A percentile compares a stretch with the other conserved stretches of the same genome.
Conservation (phyloP, 1,139 yeast species). For the Diutina mesorugosa region DNA sequence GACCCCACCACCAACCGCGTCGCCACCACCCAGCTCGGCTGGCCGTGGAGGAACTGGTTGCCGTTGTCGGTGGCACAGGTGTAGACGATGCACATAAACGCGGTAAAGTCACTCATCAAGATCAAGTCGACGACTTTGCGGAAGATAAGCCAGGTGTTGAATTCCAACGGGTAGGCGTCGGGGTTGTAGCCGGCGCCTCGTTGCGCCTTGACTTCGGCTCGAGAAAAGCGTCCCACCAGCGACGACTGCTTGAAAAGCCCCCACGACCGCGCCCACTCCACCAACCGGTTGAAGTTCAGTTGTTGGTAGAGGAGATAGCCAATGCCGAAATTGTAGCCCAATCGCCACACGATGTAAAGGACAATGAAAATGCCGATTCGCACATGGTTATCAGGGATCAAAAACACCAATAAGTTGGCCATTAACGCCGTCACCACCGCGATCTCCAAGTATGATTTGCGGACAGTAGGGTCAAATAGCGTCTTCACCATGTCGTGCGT, state of each 20-base stretch:
- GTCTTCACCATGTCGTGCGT: conserved; percentile 85
- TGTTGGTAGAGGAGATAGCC: conserved; percentile 62
- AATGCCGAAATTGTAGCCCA: conserved; percentile 68
- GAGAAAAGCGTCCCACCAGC: conserved; percentile 14
- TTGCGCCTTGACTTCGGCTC: conserved; percentile 26
- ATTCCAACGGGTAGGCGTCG: conserved; percentile 51
- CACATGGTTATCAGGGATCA: conserved; percentile 12
- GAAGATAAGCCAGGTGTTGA: conserved; percentile 74
- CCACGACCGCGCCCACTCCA: conserved; percentile 34
- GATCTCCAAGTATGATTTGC: conserved; percentile 56
- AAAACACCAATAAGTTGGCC: conserved; percentile 39
- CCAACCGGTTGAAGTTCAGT: conserved; percentile 45
- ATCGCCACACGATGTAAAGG: conserved; percentile 65
- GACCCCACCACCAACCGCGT: conserved; percentile 30
- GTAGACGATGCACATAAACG: conserved; percentile 59
- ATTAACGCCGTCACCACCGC: conserved; percentile 40
- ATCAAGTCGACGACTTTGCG: conserved; percentile 74
- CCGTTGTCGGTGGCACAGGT: conserved; percentile 35
- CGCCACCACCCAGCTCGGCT: conserved; percentile 22
- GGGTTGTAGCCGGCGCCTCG: conserved; percentile 43
- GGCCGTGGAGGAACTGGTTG: conserved; percentile 26
- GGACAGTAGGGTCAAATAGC: conserved; percentile 62
- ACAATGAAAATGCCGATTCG: conserved; percentile 36
- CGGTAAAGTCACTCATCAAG: conserved; percentile 75
- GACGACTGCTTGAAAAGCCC: conserved; percentile 29